Conservation (phyloP, 176 grass and related monocot species). For the Ampelocalamus luodianensis region DNA sequence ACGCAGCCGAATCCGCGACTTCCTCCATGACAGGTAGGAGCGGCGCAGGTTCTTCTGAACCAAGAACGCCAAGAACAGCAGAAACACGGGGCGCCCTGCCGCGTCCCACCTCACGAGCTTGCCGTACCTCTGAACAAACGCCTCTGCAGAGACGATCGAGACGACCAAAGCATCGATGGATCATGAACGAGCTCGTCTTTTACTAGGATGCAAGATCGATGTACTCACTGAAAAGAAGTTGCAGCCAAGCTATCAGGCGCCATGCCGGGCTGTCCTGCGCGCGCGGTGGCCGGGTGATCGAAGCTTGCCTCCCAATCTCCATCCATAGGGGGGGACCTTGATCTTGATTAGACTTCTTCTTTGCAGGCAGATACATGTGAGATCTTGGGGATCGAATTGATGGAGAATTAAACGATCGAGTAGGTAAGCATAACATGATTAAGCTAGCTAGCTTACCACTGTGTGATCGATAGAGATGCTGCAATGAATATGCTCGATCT, state of each 20-base stretch:
- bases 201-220: not conserved
- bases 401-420: not conserved
- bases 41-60: constrained; percentile 44
- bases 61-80: constrained; percentile 36
- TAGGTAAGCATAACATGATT: constrained; percentile 10
- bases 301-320: constrained; percentile 42
- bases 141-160: constrained; percentile 34
- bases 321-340: constrained; percentile 40
- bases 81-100: constrained; percentile 39
- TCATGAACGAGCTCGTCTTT: constrained; percentile 18
- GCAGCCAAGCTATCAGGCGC: constrained; percentile 52
- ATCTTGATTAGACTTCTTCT: constrained; percentile 3
- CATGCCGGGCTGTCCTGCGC: constrained; percentile 33
- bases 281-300: constrained; percentile 6
- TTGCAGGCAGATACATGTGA: not conserved
- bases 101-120: constrained; percentile 48
- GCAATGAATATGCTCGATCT: not conserved
- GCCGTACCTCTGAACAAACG: constrained; percentile 42
- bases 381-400: constrained; percentile 23
- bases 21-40: constrained; percentile 44
- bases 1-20: constrained; percentile 31
- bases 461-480: constrained; percentile 13
- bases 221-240: constrained; percentile 52
- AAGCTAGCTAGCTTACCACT: constrained; percentile 35
- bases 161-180: constrained; percentile 22